phyloP scores from a whole-genome alignment of 495 filamentous ascomycete species.

The Penicillium fimorum region DNA sequence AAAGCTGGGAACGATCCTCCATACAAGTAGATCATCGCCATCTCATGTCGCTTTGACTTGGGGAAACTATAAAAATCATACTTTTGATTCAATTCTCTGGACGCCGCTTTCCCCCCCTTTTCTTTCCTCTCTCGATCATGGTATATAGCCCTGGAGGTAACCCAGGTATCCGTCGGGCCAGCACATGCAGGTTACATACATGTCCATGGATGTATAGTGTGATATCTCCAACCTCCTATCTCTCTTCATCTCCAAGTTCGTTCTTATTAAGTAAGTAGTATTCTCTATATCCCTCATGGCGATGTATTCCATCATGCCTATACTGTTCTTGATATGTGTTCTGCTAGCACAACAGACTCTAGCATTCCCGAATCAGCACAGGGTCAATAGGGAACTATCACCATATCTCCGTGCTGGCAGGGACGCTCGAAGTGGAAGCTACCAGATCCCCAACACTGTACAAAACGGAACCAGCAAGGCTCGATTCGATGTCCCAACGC shows the following conservation, averaged over 20 bases:
- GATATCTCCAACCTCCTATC: background rate
- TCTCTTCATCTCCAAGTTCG: background rate
- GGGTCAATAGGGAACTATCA: background rate
- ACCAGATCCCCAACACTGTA: conserved; percentile 15
- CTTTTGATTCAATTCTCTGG: background rate
- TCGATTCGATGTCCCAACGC: conserved; percentile 15
- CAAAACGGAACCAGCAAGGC: conserved; percentile 14
- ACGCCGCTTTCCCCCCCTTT: background rate
- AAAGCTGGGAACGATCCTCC: background rate
- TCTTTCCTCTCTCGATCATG: too few species aligned
- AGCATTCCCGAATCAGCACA: background rate
- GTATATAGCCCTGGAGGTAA: too few species aligned
- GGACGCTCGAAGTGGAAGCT: conserved; percentile 1
- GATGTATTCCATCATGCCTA: background rate
- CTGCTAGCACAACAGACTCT: background rate
- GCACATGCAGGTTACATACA: too few species aligned
- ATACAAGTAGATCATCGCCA: conserved; percentile 5
- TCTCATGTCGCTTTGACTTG: background rate
- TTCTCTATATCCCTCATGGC: background rate
- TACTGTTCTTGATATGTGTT: background rate
- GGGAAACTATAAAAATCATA: conserved; percentile 1
- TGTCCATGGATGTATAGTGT: background rate
- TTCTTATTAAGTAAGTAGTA: background rate
- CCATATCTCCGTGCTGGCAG: background rate
- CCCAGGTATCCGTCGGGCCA: too few species aligned